Evolutionary conservation across 805 yeast genomes (phyloP), one percentile per base, ranked within the genome.

Genomic region (Wickerhamiella alocasiicola): DNA sequence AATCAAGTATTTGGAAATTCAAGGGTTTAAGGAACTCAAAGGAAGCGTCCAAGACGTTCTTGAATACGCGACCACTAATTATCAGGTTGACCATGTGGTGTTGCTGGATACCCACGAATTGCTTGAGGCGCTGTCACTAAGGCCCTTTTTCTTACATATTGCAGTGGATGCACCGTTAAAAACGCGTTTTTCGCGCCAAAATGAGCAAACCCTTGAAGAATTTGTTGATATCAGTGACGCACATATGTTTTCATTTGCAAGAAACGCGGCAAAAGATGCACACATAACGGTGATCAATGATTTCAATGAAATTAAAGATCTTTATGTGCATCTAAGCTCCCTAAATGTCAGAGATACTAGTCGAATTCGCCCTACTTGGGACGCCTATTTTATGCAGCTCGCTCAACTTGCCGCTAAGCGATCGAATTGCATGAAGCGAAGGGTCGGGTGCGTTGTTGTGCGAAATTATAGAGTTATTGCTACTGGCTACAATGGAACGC

Each of bases 401-500:
- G 96, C 98, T 0, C 85, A 83, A 49, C 67, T 91, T 53, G 98
- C 98, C 0, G 94, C 98, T 0, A 65, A 78, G 35, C 66, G 99
- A 49, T 78, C 94, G 20, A 91, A 91, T 51, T 91, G 99, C 64
- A 91, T 91, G 97, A 91, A 91, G 59, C 66, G 99, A 44, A 69
- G 94, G 40, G 99, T 91, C 2, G 99, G 99, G 0, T 88, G 97
- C 60, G 97, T 91, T 6, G 72, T 91, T 13, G 95, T 84, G 2
- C 70, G 84, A 40, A 91, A 82, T 35, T 74, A 73, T 28, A 66
- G 96, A 43, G 94, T 91, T 20, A 70, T 91, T 19, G 91, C 97
- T 2, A 91, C 99, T 0, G 99, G 99, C 0, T 91, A 91, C 60
- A 91, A 91, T 54, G 99, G 99, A 2, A 91, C 99, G 0, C 97